Evolutionary conservation across 1,284 basidiomycete species (phyloP).

Genomic region (Heterobasidion parviporum): DNA sequence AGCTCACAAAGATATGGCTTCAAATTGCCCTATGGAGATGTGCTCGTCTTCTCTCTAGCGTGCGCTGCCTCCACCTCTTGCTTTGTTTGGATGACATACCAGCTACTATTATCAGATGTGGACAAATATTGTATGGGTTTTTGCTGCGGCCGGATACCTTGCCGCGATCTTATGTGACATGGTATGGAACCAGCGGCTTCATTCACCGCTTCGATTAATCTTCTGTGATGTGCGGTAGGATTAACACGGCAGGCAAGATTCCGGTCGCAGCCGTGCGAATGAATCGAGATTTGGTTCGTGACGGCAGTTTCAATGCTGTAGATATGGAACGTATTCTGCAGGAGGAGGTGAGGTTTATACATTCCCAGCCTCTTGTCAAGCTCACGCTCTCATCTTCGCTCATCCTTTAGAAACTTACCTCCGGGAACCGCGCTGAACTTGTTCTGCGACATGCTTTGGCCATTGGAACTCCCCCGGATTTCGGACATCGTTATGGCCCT

Average conservation of each 20-base stretch:
- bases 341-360: slow-evolving; percentile 31
- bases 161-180: slow-evolving; percentile 65
- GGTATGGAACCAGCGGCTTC: slow-evolving; percentile 37
- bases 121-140: slow-evolving; percentile 86
- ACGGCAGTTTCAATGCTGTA: slow-evolving; percentile 45
- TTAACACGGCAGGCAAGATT: slow-evolving; percentile 59
- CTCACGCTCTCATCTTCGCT: background rate
- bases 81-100: background rate
- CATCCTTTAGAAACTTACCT: slow-evolving; percentile 27
- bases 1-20: slow-evolving; percentile 60
- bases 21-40: slow-evolving; percentile 77
- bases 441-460: slow-evolving; percentile 26
- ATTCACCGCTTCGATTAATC: background rate
- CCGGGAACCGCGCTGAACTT: slow-evolving; percentile 30
- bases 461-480: slow-evolving; percentile 25
- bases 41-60: slow-evolving; percentile 79
- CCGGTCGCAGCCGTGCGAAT: slow-evolving; percentile 52
- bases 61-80: slow-evolving; percentile 21
- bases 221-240: slow-evolving; percentile 25
- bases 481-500: slow-evolving; percentile 50
- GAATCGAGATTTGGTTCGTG: slow-evolving; percentile 53
- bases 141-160: slow-evolving; percentile 80
- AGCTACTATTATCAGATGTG: slow-evolving; percentile 38
- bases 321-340: slow-evolving; percentile 49
- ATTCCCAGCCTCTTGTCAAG: slow-evolving; percentile 4